Evolutionary conservation across 2,329 filamentous ascomycete genomes (phyloP).

Genomic region (Chaetomium sp.): DNA sequence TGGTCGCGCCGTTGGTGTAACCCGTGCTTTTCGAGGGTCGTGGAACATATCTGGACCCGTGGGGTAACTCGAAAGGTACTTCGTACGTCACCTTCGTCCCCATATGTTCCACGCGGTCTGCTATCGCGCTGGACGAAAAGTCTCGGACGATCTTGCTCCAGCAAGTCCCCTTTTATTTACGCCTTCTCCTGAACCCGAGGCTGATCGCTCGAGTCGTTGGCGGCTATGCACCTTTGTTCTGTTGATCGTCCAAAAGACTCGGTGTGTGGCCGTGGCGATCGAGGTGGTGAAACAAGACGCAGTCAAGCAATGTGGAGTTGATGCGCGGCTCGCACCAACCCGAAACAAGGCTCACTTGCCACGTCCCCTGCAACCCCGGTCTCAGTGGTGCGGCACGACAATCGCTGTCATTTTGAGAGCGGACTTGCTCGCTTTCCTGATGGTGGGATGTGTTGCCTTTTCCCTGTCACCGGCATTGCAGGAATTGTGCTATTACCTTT

Average conservation of each 20-base stretch:
- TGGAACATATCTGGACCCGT: conserved; percentile 1
- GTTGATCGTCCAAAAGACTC: conserved; percentile 20
- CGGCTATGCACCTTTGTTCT: conserved; percentile 1
- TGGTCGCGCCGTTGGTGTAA: conserved; percentile 2
- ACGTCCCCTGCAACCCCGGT: conserved; percentile 3
- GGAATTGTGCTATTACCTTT: neutral
- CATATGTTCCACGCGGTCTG: neutral
- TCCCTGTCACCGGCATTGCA: neutral
- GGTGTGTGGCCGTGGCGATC: conserved; percentile 23
- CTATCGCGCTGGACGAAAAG: neutral
- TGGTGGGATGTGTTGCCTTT: neutral
- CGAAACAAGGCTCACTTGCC: conserved; percentile 19
- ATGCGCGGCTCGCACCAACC: conserved; percentile 23
- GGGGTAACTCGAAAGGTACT: neutral
- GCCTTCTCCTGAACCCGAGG: neutral
- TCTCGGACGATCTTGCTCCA: conserved; percentile 15
- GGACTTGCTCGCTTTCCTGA: neutral
- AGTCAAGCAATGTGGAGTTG: conserved; percentile 14
- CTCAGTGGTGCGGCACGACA: conserved; percentile 11
- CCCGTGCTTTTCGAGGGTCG: conserved; percentile 6
- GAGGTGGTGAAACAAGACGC: conserved; percentile 29
- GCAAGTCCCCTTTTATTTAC: conserved; percentile 15
- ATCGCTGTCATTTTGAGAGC: conserved; percentile 22
- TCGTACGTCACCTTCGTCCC: conserved; percentile 2
- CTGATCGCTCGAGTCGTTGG: conserved; percentile 3